Base-by-base conservation (phyloP, 306 rosid genomes). In the Argentina anserina region DNA sequence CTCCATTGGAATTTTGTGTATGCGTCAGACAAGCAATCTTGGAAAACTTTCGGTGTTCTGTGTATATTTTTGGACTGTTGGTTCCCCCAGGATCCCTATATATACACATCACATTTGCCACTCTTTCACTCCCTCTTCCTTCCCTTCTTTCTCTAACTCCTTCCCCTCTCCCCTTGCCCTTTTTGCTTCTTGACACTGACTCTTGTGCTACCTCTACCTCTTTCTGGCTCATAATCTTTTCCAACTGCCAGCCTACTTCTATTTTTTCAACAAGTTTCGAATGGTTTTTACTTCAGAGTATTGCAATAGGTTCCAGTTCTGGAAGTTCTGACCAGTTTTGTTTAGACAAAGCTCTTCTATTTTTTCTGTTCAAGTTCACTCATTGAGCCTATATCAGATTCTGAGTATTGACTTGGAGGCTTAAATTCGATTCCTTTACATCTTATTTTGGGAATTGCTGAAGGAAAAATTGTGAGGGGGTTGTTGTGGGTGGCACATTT, bases 31-130 rank as follows among this genome's bases (percentile, higher is more conserved):
- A 88, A 86, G 91, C 83, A 80, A 85, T 86, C 86, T 76, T 70
- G 86, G 75, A 17, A 56, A 65, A 84, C 98, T 93, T 93, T 93
- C 97, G 98, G 98, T 79, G 92, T 82, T 10, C 61, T 41, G 76
- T 59, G 40, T 70, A 14, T 58, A 56, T 46, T 78, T 81, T 86
- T 78, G 74, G 87, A 83, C 84, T 69, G 75, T 76, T 83, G 77
- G 75, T 81, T 84, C 79, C 82, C 83, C 39, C 73, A 36, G 53
- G 53, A 29, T 25, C 53, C 74, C 76, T 68, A 88, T 85, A 84
- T 70, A 85, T 83, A 72, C 49, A 67, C 6, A 76, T 56, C 43
- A 52, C 39, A 28, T 21, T 73, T 49, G 33, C 69, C 70, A 50
- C 76, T 33, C 31, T 25, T 75, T 70, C 71, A 62, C 72, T 75